Evolutionary conservation across 495 filamentous ascomycete species (phyloP).

Genomic region (Melanomma pulvis-pyrius): DNA sequence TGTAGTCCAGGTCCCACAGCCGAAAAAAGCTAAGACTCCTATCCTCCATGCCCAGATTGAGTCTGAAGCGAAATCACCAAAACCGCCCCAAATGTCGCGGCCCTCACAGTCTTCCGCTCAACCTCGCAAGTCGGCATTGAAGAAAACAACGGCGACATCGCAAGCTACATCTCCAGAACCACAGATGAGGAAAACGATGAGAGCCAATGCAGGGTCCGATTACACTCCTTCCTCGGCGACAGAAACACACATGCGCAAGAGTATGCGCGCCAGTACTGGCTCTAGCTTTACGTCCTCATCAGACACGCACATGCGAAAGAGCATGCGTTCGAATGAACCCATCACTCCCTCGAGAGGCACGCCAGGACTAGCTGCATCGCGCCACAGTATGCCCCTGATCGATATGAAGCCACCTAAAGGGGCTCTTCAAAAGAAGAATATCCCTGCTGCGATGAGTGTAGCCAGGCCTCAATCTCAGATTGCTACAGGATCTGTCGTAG

Average conservation of each 20-base stretch:
- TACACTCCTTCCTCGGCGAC: slow-evolving; percentile 10
- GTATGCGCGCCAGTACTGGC: slow-evolving; percentile 32
- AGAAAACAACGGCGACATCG: slow-evolving; percentile 30
- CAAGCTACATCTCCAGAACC: slow-evolving; percentile 26
- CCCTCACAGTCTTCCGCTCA: slow-evolving; percentile 19
- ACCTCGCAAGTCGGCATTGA: slow-evolving; percentile 38
- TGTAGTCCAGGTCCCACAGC: slow-evolving; percentile 47
- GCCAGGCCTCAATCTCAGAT: slow-evolving; percentile 26
- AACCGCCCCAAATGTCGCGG: neutral
- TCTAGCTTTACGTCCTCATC: neutral
- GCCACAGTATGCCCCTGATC: slow-evolving; percentile 28
- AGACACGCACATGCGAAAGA: slow-evolving; percentile 45
- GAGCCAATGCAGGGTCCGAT: neutral
- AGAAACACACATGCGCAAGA: slow-evolving; percentile 28
- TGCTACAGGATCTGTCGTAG: slow-evolving; percentile 16
- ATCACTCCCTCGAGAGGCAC: slow-evolving; percentile 50
- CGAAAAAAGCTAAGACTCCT: slow-evolving; percentile 36
- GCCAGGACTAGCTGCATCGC: slow-evolving; percentile 33
- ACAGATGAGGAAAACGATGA: slow-evolving; percentile 35
- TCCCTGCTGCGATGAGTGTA: slow-evolving; percentile 29
- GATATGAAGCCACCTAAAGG: slow-evolving; percentile 37
- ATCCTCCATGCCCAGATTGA: neutral
- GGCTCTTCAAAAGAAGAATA: slow-evolving; percentile 44
- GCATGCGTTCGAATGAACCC: slow-evolving; percentile 42
- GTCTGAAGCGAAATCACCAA: neutral